phyloP scores from a whole-genome alignment of 805 yeast genomes.

The Yamadazyma ubonensis region DNA sequence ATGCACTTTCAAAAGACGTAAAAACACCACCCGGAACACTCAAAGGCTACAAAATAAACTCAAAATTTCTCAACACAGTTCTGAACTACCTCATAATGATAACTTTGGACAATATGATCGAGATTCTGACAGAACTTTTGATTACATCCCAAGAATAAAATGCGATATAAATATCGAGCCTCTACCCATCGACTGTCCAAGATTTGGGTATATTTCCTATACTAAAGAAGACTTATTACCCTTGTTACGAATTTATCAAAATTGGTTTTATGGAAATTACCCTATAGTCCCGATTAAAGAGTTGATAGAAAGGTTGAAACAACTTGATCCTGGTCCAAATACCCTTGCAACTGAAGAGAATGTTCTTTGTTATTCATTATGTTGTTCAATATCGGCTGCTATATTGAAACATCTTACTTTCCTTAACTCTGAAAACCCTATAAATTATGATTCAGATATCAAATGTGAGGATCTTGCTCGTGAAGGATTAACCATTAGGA shows the following conservation, averaged over 20 bases:
- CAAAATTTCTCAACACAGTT: too few species aligned
- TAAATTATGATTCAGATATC: slow-evolving; percentile 12
- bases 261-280: slow-evolving; percentile 39
- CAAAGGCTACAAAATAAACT: too few species aligned
- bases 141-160: background rate
- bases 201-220: background rate
- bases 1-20: slow-evolving; percentile 24
- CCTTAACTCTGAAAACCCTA: slow-evolving; percentile 12
- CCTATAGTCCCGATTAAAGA: slow-evolving; percentile 29
- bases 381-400: slow-evolving; percentile 34
- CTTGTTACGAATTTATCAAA: slow-evolving; percentile 31
- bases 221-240: slow-evolving; percentile 22
- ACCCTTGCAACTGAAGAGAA: slow-evolving; percentile 6
- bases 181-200: background rate
- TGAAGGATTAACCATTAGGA: slow-evolving; percentile 25
- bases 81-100: too few species aligned
- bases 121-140: background rate
- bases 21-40: too few species aligned
- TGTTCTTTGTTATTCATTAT: slow-evolving; percentile 22
- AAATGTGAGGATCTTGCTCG: slow-evolving; percentile 15
- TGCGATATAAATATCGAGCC: background rate
- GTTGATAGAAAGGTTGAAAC: slow-evolving; percentile 19
- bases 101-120: too few species aligned
- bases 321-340: slow-evolving; percentile 2
- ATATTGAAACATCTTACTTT: slow-evolving; percentile 22